Evolutionary conservation across 306 rosid genomes (phyloP), one percentile per base, ranked within the genome.

Genomic region (Parietaria judaica): DNA sequence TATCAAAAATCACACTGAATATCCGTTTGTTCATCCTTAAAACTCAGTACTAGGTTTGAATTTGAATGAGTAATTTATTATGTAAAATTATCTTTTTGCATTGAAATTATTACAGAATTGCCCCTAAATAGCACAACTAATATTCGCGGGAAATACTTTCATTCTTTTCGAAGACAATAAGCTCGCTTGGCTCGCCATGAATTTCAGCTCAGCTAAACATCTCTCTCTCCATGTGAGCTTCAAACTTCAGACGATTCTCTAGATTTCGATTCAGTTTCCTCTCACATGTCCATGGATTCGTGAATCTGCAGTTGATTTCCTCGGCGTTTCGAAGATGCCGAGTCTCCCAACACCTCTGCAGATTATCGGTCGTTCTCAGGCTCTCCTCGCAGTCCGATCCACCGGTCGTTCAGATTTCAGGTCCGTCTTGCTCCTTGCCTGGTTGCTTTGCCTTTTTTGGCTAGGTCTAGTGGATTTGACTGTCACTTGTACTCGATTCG

Each of bases 241-340:
- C 44, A 7, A 39, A 3, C 44, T 39, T 39, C 44, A 7, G 5
- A 39, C 44, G 7, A 39, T 39, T 39, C 44, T 39, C 44, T 3
- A 7, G 44, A 7, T 39, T 39, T 39, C 44, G 5, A 39, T 39
- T 39, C 7, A 39, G 44, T 7, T 39, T 39, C 44, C 44, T 3
- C 7, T 39, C 44, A 3, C 44, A 39, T 39, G 4, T 39, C 44
- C 44, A 39, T 39, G 44, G 44, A 4, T 39, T 39, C 44, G 44
- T 39, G 5, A 39, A 39, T 39, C 44, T 39, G 68, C 84, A 87
- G 97, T 60, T 91, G 57, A 78, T 91, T 63, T 81, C 91, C 61
- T 83, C 78, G 38, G 87, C 97, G 14, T 80, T 67, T 58, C 91
- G 75, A 76, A 66, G 97, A 70, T 90, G 95, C 86, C 88, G 90